These are phyloP conservation scores for Teunomyces funiuensis DNA, from an alignment of 805 yeast genomes.

Conservation along the genomic window DNA sequence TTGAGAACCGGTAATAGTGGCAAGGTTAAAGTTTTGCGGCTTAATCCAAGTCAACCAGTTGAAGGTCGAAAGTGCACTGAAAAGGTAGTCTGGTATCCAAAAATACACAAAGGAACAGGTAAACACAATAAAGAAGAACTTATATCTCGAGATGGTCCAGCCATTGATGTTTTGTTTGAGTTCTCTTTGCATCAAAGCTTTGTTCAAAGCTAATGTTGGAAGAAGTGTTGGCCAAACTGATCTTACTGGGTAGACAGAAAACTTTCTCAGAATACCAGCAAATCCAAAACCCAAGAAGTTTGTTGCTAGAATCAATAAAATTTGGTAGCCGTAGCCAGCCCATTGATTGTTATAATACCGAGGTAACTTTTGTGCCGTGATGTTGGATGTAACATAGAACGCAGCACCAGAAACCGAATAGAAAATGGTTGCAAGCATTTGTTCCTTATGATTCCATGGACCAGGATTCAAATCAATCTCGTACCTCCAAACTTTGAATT, in stretches of 20 bases:
- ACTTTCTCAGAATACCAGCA: conserved; percentile 19
- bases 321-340: conserved; percentile 20
- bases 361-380: conserved; percentile 21
- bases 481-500: conserved; percentile 11
- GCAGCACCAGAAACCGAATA: conserved; percentile 32
- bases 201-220: conserved; percentile 30
- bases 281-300: conserved; percentile 19
- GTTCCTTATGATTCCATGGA: conserved; percentile 65
- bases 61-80: conserved; percentile 42
- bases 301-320: conserved; percentile 13
- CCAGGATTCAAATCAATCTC: conserved; percentile 50
- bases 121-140: conserved; percentile 17
- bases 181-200: conserved; percentile 25
- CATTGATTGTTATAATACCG: conserved; percentile 24
- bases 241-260: conserved; percentile 49
- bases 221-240: conserved; percentile 52
- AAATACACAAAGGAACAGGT: conserved; percentile 22
- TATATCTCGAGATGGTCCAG: conserved; percentile 29
- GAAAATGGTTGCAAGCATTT: conserved; percentile 57
- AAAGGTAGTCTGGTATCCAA: conserved; percentile 47
- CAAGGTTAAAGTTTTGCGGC: conserved; percentile 50
- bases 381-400: conserved; percentile 21
- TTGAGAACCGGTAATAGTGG: conserved; percentile 46
- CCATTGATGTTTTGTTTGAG: conserved; percentile 29
- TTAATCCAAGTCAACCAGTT: conserved; percentile 62